Evolutionary conservation across 2,329 filamentous ascomycete genomes (phyloP).

Genomic region (Dactylellina cionopaga): DNA sequence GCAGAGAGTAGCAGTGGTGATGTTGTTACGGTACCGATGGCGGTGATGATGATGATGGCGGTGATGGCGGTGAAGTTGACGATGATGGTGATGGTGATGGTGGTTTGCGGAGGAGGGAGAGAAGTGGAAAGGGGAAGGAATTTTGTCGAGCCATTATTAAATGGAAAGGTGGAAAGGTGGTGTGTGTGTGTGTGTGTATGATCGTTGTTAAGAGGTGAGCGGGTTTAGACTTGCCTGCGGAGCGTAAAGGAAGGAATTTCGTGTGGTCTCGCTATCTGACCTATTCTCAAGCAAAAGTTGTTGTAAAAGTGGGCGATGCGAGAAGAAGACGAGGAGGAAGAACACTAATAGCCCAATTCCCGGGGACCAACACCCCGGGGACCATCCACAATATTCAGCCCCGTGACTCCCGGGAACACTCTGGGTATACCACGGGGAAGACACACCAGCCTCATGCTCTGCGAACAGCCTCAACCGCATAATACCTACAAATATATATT

Average conservation of each 20-base stretch:
- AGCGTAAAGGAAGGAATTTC: slow-evolving; percentile 39
- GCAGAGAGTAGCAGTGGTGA: background rate
- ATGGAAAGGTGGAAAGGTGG: slow-evolving; percentile 12
- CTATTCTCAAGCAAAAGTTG: no score
- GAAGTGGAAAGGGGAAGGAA: slow-evolving; percentile 22
- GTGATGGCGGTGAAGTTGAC: slow-evolving; percentile 22
- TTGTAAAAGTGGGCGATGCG: slow-evolving; percentile 49
- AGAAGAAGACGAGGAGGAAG: no score
- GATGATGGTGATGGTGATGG: slow-evolving; percentile 32
- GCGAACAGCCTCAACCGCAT: no score
- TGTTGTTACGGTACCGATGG: background rate
- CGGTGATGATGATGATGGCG: slow-evolving; percentile 16
- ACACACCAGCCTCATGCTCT: no score
- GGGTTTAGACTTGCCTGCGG: slow-evolving; percentile 52
- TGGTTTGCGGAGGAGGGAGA: slow-evolving; percentile 18
- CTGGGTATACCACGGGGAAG: no score
- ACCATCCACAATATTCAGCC: no score
- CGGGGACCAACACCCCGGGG: no score
- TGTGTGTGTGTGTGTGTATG: background rate
- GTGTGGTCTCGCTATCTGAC: slow-evolving; percentile 31
- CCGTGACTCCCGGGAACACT: no score
- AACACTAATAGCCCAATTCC: no score
- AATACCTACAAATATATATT: no score
- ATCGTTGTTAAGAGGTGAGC: slow-evolving; percentile 34
- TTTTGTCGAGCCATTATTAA: slow-evolving; percentile 45